Evolutionary conservation across 768 basidiomycete genomes (phyloP).

Genomic region (Mycena polygramma): DNA sequence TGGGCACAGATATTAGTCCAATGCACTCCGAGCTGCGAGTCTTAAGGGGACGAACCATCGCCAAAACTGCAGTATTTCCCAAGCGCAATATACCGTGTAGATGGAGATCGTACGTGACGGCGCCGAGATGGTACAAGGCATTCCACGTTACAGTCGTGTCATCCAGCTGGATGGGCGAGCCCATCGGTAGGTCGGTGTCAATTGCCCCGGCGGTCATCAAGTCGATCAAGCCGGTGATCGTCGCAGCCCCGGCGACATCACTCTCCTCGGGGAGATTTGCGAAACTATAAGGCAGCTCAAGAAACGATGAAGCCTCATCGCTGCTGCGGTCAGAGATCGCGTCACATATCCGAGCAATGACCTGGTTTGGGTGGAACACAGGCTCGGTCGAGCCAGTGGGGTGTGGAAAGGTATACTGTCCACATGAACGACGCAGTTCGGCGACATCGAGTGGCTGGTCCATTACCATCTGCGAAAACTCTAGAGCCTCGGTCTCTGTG

Average conservation of each 20-base stretch:
- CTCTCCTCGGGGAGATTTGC: not conserved
- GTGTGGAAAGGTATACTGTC: conserved; percentile 8
- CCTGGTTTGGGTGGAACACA: conserved; percentile 20
- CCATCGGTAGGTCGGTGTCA: not conserved
- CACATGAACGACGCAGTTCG: conserved; percentile 13
- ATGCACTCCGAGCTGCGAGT: no score
- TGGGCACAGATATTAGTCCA: no score
- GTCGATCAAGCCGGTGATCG: conserved; percentile 9
- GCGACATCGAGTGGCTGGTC: not conserved
- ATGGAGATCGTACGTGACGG: conserved; percentile 2
- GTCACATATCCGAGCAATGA: conserved; percentile 5
- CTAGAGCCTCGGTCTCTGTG: conserved; percentile 7
- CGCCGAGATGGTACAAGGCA: conserved; percentile 7
- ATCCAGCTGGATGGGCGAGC: not conserved
- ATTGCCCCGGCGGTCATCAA: conserved; percentile 14
- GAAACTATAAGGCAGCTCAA: not conserved
- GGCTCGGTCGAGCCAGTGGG: not conserved
- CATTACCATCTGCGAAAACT: not conserved
- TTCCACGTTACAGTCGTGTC: not conserved
- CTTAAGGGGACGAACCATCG: conserved; percentile 5
- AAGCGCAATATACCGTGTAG: not conserved
- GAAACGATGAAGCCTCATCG: no score
- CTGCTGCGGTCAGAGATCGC: not conserved
- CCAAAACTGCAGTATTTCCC: conserved; percentile 4
- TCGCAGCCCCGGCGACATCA: not conserved